Evolutionary conservation across 2,329 filamentous ascomycete species (phyloP), one percentile per base, ranked within the genome.

Genomic region (Alternaria sp.): DNA sequence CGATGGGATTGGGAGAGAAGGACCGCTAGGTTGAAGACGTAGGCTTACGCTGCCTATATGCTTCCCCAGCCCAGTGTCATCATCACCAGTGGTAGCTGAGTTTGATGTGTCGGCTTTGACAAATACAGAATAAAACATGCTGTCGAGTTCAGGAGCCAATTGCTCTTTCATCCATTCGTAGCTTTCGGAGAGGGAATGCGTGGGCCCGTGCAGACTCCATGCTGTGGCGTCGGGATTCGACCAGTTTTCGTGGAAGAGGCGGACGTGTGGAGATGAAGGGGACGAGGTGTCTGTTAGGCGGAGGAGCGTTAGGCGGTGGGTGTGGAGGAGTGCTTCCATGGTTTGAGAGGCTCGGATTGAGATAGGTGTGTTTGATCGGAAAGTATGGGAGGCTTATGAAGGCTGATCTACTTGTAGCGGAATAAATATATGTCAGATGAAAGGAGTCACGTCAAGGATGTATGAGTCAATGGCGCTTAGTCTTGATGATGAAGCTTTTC

Each of bases 171-270:
- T 72, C 66, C 68, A 72, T 1, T 58, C 50, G 2, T 65, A 69
- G 50, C 64, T 69, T 56, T 75, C 72, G 5, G 46, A 21, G 0
- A 73, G 49, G 6, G 70, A 64, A 6, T 68, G 57, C 4, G 61
- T 67, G 6, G 63, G 36, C 4, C 73, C 74, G 51, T 69, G 74
- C 5, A 75, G 51, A 54, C 70, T 74, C 75, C 74, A 77, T 17
- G 61, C 47, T 47, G 75, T 78, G 28, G 64, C 64, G 1, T 55
- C 60, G 7, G 63, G 61, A 19, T 76, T 65, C 10, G 51, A 61
- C 73, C 74, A 75, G 32, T 68, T 60, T 30, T 71, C 63, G 43
- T 78, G 74, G 60, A 76, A 77, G 69, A 71, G 73, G 47, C 67
- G 62, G 13, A 75, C 50, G 52, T 76, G 74, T 11, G 36, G 17